phyloP scores from a whole-genome alignment of 2,329 filamentous ascomycete species.

The Ophiostoma ips region DNA sequence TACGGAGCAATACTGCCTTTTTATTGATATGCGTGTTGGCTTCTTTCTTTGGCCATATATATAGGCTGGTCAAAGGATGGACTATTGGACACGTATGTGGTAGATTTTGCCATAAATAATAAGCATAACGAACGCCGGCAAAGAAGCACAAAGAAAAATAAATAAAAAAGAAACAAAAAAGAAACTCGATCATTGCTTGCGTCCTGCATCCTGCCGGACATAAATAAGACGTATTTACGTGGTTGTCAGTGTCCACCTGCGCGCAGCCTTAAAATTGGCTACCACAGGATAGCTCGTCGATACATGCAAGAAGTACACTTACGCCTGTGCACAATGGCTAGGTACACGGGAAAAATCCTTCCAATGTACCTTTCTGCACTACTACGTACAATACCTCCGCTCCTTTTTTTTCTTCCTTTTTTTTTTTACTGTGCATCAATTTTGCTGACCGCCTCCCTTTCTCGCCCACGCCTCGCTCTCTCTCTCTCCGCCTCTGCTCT shows the following conservation, averaged over 20 bases:
- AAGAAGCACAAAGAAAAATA: no score
- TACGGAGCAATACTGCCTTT: no score
- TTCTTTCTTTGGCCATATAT: no score
- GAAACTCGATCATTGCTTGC: no score
- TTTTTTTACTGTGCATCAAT: background rate
- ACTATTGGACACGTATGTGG: no score
- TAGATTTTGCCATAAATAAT: no score
- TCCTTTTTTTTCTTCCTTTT: background rate
- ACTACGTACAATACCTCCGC: background rate
- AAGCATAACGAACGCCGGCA: no score
- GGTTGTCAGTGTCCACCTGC: background rate
- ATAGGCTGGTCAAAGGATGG: no score
- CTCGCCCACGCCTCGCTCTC: background rate
- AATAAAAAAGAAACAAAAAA: no score
- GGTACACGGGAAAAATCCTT: background rate
- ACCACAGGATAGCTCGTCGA: background rate
- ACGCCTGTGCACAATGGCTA: background rate
- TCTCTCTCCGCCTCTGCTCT: background rate
- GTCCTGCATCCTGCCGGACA: no score
- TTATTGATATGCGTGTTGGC: no score
- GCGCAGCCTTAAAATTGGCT: conserved; percentile 1
- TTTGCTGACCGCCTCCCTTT: background rate
- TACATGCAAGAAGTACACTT: background rate
- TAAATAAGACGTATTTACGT: no score
- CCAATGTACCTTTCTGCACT: background rate